These are phyloP conservation scores for Articulospora tetracladia DNA, from an alignment of 495 filamentous ascomycete genomes.

Conservation along the genomic window DNA sequence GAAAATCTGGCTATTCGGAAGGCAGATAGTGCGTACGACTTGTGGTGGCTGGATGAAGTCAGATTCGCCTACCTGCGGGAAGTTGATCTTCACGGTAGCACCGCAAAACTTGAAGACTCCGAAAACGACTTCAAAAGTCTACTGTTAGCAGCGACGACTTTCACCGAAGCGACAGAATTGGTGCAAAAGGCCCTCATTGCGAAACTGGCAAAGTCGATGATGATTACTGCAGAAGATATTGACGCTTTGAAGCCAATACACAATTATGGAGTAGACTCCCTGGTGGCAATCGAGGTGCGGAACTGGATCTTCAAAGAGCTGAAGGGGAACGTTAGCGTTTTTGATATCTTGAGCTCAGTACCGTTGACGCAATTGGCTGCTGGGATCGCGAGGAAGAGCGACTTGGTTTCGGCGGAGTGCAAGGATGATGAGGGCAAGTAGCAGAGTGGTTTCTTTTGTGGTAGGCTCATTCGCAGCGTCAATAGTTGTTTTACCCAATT, in stretches of 20 bases:
- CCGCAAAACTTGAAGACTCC: no score
- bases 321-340: conserved; percentile 47
- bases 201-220: conserved; percentile 44
- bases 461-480: no score
- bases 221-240: conserved; percentile 48
- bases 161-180: conserved; percentile 34
- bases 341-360: conserved; percentile 39
- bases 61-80: no score
- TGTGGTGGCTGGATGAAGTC: no score
- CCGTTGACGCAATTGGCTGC: background rate
- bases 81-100: no score
- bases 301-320: conserved; percentile 48
- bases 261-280: conserved; percentile 49
- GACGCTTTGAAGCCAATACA: conserved; percentile 41
- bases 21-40: no score
- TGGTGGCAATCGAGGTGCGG: conserved; percentile 55
- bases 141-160: no score
- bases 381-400: background rate
- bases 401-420: background rate
- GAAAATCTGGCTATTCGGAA: no score
- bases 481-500: no score
- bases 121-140: no score
- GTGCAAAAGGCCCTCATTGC: conserved; percentile 42
- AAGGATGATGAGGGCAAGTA: background rate
- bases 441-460: no score